phyloP scores from a whole-genome alignment of 106 monocot genomes.

The Platanthera guangdongensis region DNA sequence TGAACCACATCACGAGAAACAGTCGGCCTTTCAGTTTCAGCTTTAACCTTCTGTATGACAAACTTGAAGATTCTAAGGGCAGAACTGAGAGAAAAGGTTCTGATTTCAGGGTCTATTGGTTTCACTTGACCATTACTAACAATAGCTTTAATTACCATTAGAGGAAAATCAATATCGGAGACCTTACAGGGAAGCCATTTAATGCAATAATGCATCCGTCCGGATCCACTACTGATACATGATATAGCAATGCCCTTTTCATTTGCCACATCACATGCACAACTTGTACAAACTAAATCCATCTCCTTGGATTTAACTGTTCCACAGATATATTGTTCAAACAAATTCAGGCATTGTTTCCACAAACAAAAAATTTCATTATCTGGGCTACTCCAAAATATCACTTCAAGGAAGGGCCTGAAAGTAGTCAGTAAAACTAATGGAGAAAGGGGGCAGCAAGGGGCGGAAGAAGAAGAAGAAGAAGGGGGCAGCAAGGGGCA shows the following conservation, averaged over 20 bases:
- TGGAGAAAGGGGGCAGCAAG: no score
- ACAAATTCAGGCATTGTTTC: slow-evolving; percentile 40
- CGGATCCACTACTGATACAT: not conserved
- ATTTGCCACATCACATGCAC: not conserved
- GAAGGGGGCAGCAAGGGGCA: no score
- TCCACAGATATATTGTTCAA: slow-evolving; percentile 30
- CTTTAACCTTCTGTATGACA: slow-evolving; percentile 32
- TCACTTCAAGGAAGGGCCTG: slow-evolving; percentile 25
- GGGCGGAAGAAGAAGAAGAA: no score
- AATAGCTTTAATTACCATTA: slow-evolving; percentile 26
- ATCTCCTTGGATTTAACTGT: slow-evolving; percentile 19
- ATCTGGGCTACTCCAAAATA: slow-evolving; percentile 30
- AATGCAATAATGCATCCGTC: slow-evolving; percentile 20
- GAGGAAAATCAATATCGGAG: slow-evolving; percentile 18
- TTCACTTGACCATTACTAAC: slow-evolving; percentile 14
- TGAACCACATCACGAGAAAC: slow-evolving; percentile 9
- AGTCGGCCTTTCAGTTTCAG: slow-evolving; percentile 16
- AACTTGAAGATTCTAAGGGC: slow-evolving; percentile 33
- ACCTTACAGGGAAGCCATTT: slow-evolving; percentile 54
- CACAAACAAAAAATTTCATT: slow-evolving; percentile 26
- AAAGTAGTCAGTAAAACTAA: slow-evolving; percentile 25
- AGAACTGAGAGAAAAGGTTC: slow-evolving; percentile 20
- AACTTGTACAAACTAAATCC: slow-evolving; percentile 1
- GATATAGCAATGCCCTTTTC: not conserved
- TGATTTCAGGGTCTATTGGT: slow-evolving; percentile 15